phyloP scores from a whole-genome alignment of 306 rosid species.

The Acacia confusa region DNA sequence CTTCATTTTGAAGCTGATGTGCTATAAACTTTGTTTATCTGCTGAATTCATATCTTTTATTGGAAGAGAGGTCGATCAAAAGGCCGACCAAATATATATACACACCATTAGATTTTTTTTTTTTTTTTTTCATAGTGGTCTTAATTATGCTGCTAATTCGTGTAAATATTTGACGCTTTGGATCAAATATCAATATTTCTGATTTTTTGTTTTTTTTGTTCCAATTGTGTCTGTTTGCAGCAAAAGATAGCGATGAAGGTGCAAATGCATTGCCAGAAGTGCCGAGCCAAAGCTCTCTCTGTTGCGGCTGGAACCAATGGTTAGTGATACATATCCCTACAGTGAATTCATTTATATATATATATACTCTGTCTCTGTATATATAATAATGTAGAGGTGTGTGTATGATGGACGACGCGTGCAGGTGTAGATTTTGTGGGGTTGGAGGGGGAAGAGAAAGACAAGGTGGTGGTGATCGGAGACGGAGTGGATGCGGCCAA shows the following conservation, averaged over 20 bases:
- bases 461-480: constrained; percentile 47
- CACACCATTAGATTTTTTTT: too few relatives aligned
- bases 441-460: constrained; percentile 38
- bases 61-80: background rate
- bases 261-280: constrained; percentile 41
- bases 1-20: background rate
- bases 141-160: background rate
- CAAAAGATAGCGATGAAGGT: constrained; percentile 52
- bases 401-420: background rate
- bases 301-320: constrained; percentile 32
- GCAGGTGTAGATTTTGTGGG: constrained; percentile 41
- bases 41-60: background rate
- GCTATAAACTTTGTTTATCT: background rate
- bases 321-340: background rate
- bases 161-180: background rate
- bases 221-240: constrained; percentile 23
- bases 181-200: too few relatives aligned
- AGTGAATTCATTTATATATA: background rate
- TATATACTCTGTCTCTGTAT: background rate
- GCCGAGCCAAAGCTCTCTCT: constrained; percentile 40
- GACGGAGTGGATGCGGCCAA: constrained; percentile 35
- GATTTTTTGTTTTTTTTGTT: too few relatives aligned
- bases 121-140: too few relatives aligned
- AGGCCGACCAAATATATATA: too few relatives aligned
- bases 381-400: background rate